Evolutionary conservation across 2,329 filamentous ascomycete genomes (phyloP).

Genomic region (Hypoxylon sp.): DNA sequence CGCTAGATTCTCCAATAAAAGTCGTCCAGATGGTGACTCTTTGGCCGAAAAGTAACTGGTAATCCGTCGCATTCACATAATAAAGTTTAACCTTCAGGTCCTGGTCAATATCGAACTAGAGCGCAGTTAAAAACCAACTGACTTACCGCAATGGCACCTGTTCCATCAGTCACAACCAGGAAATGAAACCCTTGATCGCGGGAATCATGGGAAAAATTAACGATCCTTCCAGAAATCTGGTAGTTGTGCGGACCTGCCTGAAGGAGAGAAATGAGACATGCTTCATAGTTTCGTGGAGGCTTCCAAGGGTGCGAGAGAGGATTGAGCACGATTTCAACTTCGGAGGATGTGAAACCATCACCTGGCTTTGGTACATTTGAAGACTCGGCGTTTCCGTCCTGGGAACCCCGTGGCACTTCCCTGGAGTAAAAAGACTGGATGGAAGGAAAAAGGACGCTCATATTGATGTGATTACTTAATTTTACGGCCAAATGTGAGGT

Average conservation of each 20-base stretch:
- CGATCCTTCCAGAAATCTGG: conserved; percentile 68
- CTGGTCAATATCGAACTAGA: conserved; percentile 15
- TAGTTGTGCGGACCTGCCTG: conserved; percentile 65
- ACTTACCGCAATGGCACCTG: conserved; percentile 66
- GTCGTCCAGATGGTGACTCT: conserved; percentile 71
- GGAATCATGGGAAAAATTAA: conserved; percentile 65
- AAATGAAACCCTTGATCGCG: conserved; percentile 65
- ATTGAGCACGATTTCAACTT: conserved; percentile 59
- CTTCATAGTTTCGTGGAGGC: conserved; percentile 63
- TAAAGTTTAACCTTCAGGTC: conserved; percentile 65
- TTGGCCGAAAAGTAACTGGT: conserved; percentile 64
- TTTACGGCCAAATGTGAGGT: not conserved
- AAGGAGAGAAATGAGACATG: conserved; percentile 63
- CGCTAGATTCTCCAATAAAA: conserved; percentile 66
- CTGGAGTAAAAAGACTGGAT: conserved; percentile 57
- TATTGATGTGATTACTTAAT: conserved; percentile 24
- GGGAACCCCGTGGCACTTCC: conserved; percentile 40
- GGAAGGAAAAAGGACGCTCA: conserved; percentile 50
- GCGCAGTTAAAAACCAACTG: not conserved
- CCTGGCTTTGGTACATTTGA: conserved; percentile 49
- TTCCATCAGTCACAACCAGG: conserved; percentile 70
- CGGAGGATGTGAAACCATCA: conserved; percentile 68
- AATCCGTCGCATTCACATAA: conserved; percentile 60
- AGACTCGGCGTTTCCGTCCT: conserved; percentile 28
- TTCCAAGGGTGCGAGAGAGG: conserved; percentile 58